Base-by-base conservation (phyloP, 805 yeast genomes). In the Teunomyces atbi region DNA sequence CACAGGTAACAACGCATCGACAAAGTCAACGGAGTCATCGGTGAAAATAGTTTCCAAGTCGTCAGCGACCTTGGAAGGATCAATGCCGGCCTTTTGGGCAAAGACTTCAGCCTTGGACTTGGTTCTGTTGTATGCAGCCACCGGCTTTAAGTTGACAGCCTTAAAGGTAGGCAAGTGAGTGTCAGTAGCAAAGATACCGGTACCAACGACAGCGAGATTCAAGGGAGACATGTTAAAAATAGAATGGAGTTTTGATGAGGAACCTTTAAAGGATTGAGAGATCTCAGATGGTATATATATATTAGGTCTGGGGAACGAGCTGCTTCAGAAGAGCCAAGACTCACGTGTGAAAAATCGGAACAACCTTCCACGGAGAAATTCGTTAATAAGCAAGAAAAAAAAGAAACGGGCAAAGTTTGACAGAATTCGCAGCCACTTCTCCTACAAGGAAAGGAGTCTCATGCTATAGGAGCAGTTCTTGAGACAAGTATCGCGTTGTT, bases 1-100 rank as follows among this genome's bases (percentile, higher is more conserved):
- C 1, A 84, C 96, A n/a, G 98, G 98, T 44, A 92, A 77, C 51
- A 91, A 74, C 2, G 89, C 95, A 61, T 92, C 97, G 23, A 92
- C 77, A 26, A 84, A 77, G 50, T 87, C 94, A 37, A 90, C 79
- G 0, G 77, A 64, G n/a, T 81, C 73, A 60, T 86, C 90, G 36
- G 68, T 64, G 57, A 90, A 71, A 13, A 86, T 77, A n/a, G 71
- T 81, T 37, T 86, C 94, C 45, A 87, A 59, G 18, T 74, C 60
- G 45, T 81, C 83, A 60, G 76, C 82, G 11, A 89, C 81, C 50
- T 80, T 79, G 19, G 64, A 56, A 3, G 67, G 54, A 10, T 69
- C 60, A 45, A 84, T 74, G 5, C 72, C 74, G 12, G 94, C 90
- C 33, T 69, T 65, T 41, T 73, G 59, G 11, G 96, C 96, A 60